A percentile compares a stretch with the other conserved stretches of the same genome.
phyloP scores from a whole-genome alignment of 169 alveolate genomes.

The Perkinsus chesapeaki region DNA sequence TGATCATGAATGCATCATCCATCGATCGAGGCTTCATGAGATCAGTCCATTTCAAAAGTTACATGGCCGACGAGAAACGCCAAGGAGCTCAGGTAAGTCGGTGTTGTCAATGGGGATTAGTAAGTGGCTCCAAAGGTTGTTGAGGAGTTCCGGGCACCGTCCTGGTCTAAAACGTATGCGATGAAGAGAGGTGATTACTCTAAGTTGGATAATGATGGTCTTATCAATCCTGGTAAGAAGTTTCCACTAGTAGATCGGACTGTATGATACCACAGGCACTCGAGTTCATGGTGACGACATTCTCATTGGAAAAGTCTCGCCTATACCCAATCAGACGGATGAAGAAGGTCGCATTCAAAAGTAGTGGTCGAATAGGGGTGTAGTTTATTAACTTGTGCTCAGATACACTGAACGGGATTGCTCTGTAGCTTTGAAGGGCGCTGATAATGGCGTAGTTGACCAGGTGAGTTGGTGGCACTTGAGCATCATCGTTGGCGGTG shows the following conservation, averaged over 20 bases:
- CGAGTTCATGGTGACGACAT: constrained; percentile 96
- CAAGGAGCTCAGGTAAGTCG: constrained; percentile 58
- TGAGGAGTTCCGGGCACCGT: constrained; percentile 4
- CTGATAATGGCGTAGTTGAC: constrained; percentile 82
- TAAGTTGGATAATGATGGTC: constrained; percentile 93
- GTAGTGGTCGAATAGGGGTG: constrained; percentile 28
- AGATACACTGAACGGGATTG: constrained; percentile 73
- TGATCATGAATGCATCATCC: constrained; percentile 92
- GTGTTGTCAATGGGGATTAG: not conserved
- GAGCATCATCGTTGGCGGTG: constrained; percentile 59
- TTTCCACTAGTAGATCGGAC: not conserved
- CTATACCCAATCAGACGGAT: constrained; percentile 30
- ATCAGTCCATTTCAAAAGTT: constrained; percentile 80
- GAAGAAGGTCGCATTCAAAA: constrained; percentile 25
- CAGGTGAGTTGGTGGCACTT: not conserved
- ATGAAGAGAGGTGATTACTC: constrained; percentile 86
- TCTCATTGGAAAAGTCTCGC: constrained; percentile 94
- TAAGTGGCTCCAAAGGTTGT: not conserved
- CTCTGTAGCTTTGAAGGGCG: constrained; percentile 79
- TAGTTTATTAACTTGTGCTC: constrained; percentile 19
- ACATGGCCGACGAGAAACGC: constrained; percentile 86
- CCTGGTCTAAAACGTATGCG: constrained; percentile 42
- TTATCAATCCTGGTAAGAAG: constrained; percentile 74
- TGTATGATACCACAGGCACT: constrained; percentile 50
- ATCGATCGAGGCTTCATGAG: constrained; percentile 97